Evolutionary conservation across 1,139 yeast species (phyloP).

Genomic region (Taphrina deformans): DNA sequence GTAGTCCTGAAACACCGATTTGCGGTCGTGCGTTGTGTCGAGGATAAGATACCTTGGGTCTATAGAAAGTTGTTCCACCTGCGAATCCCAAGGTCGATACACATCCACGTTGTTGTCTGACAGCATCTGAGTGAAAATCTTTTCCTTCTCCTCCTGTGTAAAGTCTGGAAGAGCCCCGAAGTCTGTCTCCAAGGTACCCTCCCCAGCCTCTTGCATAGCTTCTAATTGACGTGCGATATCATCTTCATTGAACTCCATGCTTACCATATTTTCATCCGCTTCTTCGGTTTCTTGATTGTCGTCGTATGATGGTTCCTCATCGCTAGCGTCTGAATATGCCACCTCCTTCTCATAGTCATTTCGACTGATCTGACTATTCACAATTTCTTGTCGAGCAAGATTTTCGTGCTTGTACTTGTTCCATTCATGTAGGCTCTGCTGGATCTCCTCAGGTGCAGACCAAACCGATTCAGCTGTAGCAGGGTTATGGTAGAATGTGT

Average conservation of each 20-base stretch:
- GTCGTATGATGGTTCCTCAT: constrained; percentile 22
- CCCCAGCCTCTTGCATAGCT: constrained; percentile 39
- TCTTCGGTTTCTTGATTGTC: constrained; percentile 32
- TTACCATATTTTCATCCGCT: constrained; percentile 35
- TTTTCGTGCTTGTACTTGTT: neutral
- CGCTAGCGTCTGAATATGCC: constrained; percentile 6
- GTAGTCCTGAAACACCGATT: constrained; percentile 51
- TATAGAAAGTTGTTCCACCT: constrained; percentile 47
- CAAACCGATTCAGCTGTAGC: constrained; percentile 46
- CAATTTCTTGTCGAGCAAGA: constrained; percentile 7
- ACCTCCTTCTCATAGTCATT: neutral
- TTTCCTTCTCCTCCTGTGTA: constrained; percentile 34
- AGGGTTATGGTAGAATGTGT: constrained; percentile 51
- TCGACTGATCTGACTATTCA: neutral
- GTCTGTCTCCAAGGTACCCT: constrained; percentile 32
- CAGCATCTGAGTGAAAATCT: constrained; percentile 42
- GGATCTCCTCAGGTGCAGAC: constrained; percentile 48
- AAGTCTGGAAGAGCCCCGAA: constrained; percentile 37
- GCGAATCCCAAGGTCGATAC: constrained; percentile 53
- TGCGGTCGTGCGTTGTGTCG: constrained; percentile 47
- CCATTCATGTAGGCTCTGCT: constrained; percentile 41
- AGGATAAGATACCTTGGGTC: constrained; percentile 49
- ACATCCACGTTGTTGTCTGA: constrained; percentile 46
- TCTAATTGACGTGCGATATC: constrained; percentile 40
- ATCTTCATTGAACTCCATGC: constrained; percentile 38